Conservation (phyloP, 768 basidiomycete genomes). For the Sutorius australiensis region DNA sequence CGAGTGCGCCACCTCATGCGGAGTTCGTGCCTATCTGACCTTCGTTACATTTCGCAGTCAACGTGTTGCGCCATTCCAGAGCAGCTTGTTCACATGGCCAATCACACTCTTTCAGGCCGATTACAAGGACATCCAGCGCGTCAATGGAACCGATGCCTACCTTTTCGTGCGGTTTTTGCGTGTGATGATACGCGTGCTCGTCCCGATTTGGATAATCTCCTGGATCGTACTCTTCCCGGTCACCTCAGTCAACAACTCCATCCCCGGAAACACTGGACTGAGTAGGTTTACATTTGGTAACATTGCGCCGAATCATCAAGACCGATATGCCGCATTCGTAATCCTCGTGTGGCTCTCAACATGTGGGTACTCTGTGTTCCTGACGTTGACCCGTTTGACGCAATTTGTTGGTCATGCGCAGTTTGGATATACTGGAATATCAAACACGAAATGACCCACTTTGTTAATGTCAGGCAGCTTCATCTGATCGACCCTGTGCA, state of each 20-base stretch:
- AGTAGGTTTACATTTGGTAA: slow-evolving; percentile 82
- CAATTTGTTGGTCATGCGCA: slow-evolving; percentile 24
- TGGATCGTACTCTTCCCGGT: slow-evolving; percentile 85
- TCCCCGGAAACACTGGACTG: slow-evolving; percentile 49
- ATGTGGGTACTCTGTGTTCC: slow-evolving; percentile 41
- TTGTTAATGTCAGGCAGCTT: slow-evolving; percentile 74
- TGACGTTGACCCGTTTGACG: not conserved
- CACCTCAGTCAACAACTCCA: slow-evolving; percentile 51
- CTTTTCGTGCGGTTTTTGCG: slow-evolving; percentile 88
- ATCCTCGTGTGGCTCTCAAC: slow-evolving; percentile 76
- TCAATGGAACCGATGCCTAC: slow-evolving; percentile 89
- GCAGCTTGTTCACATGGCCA: slow-evolving; percentile 61
- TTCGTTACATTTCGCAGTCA: slow-evolving; percentile 38
- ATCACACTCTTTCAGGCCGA: slow-evolving; percentile 58
- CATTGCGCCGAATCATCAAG: slow-evolving; percentile 44
- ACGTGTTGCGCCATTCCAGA: slow-evolving; percentile 52
- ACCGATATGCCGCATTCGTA: slow-evolving; percentile 75
- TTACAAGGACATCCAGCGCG: slow-evolving; percentile 54
- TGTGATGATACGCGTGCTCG: slow-evolving; percentile 75
- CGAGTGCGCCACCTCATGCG: slow-evolving; percentile 30
- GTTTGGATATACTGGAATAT: slow-evolving; percentile 88
- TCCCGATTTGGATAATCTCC: slow-evolving; percentile 89
- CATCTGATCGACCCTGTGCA: slow-evolving; percentile 75
- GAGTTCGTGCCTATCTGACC: not conserved
- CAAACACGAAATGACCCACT: slow-evolving; percentile 74